Evolutionary conservation across 106 monocot genomes (phyloP).

Genomic region (Ottelia alismoides): DNA sequence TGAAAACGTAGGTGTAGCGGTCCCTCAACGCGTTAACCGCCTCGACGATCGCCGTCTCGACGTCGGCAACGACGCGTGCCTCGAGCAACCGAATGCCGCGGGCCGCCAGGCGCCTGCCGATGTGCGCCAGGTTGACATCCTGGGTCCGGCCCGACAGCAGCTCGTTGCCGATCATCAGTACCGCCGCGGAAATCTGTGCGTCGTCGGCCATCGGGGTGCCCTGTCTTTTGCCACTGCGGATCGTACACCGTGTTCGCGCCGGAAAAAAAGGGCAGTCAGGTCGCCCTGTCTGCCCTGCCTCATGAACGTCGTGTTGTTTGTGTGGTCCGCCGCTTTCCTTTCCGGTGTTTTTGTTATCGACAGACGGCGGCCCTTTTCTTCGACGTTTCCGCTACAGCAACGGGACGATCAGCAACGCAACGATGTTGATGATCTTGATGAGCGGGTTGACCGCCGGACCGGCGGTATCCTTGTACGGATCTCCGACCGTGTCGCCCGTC

Average conservation of each 20-base stretch:
- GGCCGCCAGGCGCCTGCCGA: not conserved
- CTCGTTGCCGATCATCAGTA: not conserved
- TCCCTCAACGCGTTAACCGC: not conserved
- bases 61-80: not conserved
- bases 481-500: constrained; percentile 75
- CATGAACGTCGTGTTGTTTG: too few relatives aligned
- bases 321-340: too few relatives aligned
- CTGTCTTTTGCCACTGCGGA: too few relatives aligned
- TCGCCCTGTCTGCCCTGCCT: too few relatives aligned
- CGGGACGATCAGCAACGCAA: constrained; percentile 64
- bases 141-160: not conserved
- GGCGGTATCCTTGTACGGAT: constrained; percentile 89
- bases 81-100: not conserved
- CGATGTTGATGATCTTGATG: constrained; percentile 86
- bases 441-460: constrained; percentile 76
- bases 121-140: not conserved
- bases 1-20: not conserved
- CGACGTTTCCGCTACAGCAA: too few relatives aligned
- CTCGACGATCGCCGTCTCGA: not conserved
- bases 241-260: too few relatives aligned
- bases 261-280: too few relatives aligned
- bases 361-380: too few relatives aligned
- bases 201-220: too few relatives aligned
- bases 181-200: too few relatives aligned
- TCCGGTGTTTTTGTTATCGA: too few relatives aligned